Base-by-base conservation (phyloP, 352 stramenopile species). In the Blastocystis sp. region DNA sequence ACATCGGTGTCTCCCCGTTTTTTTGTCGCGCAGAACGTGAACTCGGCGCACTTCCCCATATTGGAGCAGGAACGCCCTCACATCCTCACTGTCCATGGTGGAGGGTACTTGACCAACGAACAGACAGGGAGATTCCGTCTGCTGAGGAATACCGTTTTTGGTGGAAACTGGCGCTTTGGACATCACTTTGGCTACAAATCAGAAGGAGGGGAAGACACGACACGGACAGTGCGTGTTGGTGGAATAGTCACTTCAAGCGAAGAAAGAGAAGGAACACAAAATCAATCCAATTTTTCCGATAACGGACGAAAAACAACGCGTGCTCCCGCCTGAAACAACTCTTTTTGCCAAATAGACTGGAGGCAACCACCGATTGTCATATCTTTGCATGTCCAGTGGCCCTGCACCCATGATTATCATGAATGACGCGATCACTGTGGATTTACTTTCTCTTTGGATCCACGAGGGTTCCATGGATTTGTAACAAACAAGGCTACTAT, bases 81-180 rank as follows among this genome's bases (percentile, higher is more conserved):
- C 42, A 60, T 17, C 10, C 11, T 40, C n/a, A 28, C 52, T 45
- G 38, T 76, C 66, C 21, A 76, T 76, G 21, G 34, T 76, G 54
- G 66, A 76, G n/a, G 66, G 66, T 21, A 76, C 54, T 57, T 76
- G 34, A 52, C 66, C 66, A 24, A 76, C 40, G 48, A 76, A 76
- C 14, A 57, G 14, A 14, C 48, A 57, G 14, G 48, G 48, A 57
- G 48, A 57, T 17, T 57, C 48, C 48, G 6, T 57, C 48, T 57
- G 48, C 48, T 57, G 48, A 0, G 48, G 48, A 57, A 57, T 57
- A 57, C 48, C 48, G 48, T 14, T 7, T 17, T 7, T 17, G 14
- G 6, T 14, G 48, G 48, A 14, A 57, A 14, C 6, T 7, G 48
- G 14, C 48, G 48, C 48, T 57, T 14, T 57, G 6, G 6, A 14